Base-by-base conservation (phyloP, 1,139 yeast genomes). In the Diutina neorugosa region DNA sequence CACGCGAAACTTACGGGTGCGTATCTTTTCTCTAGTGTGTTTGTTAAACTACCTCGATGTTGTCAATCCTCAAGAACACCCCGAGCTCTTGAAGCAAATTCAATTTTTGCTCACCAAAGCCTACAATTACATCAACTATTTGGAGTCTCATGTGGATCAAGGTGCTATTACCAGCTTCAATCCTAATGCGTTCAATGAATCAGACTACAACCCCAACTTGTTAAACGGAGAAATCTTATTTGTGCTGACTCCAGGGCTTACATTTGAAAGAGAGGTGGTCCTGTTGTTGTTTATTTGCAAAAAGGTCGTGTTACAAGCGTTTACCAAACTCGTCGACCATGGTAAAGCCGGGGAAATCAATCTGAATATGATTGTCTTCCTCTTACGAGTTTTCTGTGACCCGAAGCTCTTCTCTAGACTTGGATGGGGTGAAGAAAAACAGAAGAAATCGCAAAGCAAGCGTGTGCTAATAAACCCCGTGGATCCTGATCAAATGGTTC, bases 21-120 rank as follows among this genome's bases (percentile, higher is more conserved):
- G 80, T 54, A 71, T 71, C 51, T 76, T 75, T 58, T 69, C 81
- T 2, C 60, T 79, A 47, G 68, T 75, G 7, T 76, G 81, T 53
- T 60, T 78, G 50, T 58, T 76, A 42, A 69, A 74, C 34, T 77
- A 71, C 59, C 63, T 78, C 34, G 59, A 65, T 14, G 54, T 57
- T 1, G 55, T 56, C 19, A 57, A 63, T 2, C 54, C 73, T 12
- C 65, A 73, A 3, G 68, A 46, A 9, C 50, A 46, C 18, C 50
- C 69, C 2, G 73, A 73, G 7, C 60, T 69, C 16, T 70, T 76
- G 1, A 69, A 68, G 52, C 76, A 73, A 52, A 64, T 78, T 27
- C 73, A 73, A 44, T 76, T 71, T 52, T 63, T 76, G 3, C 60
- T 77, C 44, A 63, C 69, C 44, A 73, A 75, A 58, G 68, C 77